Evolutionary conservation across 108 stramenopile species (phyloP), one percentile per base, ranked within the genome.

Genomic region (Nannochloropsis granulata): DNA sequence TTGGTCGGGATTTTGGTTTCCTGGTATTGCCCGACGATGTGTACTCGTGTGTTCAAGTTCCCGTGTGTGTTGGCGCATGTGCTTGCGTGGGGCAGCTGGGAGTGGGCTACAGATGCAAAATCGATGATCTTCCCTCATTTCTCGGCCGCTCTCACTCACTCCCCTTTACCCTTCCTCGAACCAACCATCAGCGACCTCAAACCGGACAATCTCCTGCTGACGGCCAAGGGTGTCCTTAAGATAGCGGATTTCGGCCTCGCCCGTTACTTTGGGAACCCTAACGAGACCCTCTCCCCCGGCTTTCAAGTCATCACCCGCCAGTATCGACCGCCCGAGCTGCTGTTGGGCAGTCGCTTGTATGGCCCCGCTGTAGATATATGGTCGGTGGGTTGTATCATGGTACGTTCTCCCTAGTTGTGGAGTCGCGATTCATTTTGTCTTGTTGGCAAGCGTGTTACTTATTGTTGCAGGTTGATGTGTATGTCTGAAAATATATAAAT

Each of bases 361-460:
- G 82, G 79, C 43, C 78, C 82, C 12, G 78, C 79, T 34, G 93
- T 93, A 21, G 93, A 93, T 82, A 56, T 89, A 16, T 93, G 92
- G 92, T 91, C 93, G 13, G 93, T 93, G 25, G 93, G 92, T 2
- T 93, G 93, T 90, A 93, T 93, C 79, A 92, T 93, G 92, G 92
- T 46, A 46, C 13, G 45, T 46, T 12, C n/a, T n/a, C n/a, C n/a
- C n/a, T n/a, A n/a, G n/a, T n/a, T n/a, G n/a, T n/a, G n/a, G n/a
- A n/a, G n/a, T n/a, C n/a, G n/a, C n/a, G n/a, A n/a, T n/a, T n/a
- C n/a, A n/a, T n/a, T n/a, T n/a, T n/a, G n/a, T n/a, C n/a, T n/a
- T n/a, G n/a, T n/a, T n/a, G n/a, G n/a, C n/a, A n/a, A n/a, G n/a
- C n/a, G n/a, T n/a, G n/a, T n/a, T n/a, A n/a, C n/a, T n/a, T n/a